Evolutionary conservation across 371 early-diverging fungal genomes (phyloP).

Genomic region (Mucor sp.): DNA sequence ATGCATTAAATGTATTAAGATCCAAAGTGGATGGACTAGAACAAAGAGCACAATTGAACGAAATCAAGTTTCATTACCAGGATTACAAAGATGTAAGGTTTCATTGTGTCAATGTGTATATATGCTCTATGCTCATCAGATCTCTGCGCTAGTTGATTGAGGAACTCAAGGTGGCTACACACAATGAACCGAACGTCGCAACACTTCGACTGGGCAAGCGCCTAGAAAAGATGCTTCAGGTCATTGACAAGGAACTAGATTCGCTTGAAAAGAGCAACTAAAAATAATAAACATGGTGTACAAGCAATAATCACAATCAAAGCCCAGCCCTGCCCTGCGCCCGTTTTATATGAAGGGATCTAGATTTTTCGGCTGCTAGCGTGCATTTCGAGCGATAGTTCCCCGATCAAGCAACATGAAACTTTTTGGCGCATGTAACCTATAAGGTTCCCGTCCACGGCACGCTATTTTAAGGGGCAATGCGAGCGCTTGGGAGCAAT

Average conservation of each 20-base stretch:
- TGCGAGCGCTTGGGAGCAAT: background rate
- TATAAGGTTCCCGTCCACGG: background rate
- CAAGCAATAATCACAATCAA: background rate
- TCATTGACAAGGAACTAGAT: conserved; percentile 71
- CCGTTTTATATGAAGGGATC: background rate
- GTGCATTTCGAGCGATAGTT: background rate
- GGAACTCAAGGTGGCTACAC: conserved; percentile 28
- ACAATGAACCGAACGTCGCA: conserved; percentile 56
- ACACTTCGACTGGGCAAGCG: conserved; percentile 56
- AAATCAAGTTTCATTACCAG: conserved; percentile 63
- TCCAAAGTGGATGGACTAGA: conserved; percentile 63
- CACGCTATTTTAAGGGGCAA: background rate
- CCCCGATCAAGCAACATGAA: conserved; percentile 1
- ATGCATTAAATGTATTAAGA: conserved; percentile 59
- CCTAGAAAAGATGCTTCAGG: conserved; percentile 64
- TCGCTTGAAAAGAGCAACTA: conserved; percentile 41
- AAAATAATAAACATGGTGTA: background rate
- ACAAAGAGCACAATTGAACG: conserved; percentile 66
- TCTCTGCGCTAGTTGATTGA: background rate
- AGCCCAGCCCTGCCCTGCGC: background rate
- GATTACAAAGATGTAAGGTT: conserved; percentile 62
- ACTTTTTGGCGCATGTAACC: background rate
- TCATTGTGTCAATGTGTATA: background rate
- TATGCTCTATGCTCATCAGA: background rate
- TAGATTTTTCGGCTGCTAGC: background rate